A percentile compares a stretch with the other conserved stretches of the same genome.
Conservation (phyloP, 208 protist genomes). For the Leishmania major region DNA sequence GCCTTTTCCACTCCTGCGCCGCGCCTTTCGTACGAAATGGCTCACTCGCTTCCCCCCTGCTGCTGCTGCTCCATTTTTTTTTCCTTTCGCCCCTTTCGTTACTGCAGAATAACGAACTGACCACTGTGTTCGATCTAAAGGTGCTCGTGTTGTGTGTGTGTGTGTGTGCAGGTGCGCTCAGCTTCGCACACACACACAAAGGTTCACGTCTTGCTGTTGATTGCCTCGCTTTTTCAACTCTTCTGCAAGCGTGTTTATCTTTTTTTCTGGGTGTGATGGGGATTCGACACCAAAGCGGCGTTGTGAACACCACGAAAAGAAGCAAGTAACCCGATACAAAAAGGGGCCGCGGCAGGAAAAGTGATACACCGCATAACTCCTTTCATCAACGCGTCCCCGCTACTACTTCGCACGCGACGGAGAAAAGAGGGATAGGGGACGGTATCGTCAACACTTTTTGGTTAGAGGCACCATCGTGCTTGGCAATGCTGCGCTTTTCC, state of each 20-base stretch:
- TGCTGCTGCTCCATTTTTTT: background rate
- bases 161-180: background rate
- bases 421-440: background rate
- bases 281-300: background rate
- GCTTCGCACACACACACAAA: background rate
- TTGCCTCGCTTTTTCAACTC: background rate
- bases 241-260: background rate
- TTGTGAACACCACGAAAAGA: background rate
- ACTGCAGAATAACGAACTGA: background rate
- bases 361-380: background rate
- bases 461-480: background rate
- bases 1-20: background rate
- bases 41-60: background rate
- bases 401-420: background rate
- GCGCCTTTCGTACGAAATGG: background rate
- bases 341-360: background rate
- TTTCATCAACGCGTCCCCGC: background rate
- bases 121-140: background rate
- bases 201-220: too few species aligned
- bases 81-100: background rate
- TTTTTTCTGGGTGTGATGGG: background rate
- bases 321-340: background rate
- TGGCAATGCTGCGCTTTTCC: slow-evolving; percentile 22
- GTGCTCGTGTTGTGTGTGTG: background rate
- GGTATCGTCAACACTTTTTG: background rate